Percentiles rank a stretch among this genome's conserved stretches.
These are phyloP conservation scores for Oehlia diaphana DNA, from an alignment of 192 early-diverging fungal genomes.

Conservation along the genomic window DNA sequence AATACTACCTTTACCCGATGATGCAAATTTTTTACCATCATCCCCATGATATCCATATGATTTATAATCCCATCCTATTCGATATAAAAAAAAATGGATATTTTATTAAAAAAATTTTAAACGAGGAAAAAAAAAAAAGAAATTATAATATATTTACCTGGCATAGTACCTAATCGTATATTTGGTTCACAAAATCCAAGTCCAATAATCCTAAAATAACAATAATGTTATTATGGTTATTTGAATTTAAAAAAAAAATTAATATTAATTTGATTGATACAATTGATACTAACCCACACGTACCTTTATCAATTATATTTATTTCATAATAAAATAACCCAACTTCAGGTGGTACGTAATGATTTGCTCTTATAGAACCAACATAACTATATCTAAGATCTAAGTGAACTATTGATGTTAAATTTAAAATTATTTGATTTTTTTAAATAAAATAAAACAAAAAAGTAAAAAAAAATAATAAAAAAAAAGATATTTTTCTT, in stretches of 20 bases:
- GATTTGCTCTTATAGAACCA: background rate
- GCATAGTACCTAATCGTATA: background rate
- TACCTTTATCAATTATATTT: background rate
- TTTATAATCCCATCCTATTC: slow-evolving; percentile 78
- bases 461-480: too few relatives aligned
- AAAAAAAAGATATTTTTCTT: too few relatives aligned
- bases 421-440: too few relatives aligned
- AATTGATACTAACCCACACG: background rate
- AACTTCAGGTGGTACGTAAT: background rate
- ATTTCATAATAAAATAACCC: background rate
- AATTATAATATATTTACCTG: background rate
- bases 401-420: background rate
- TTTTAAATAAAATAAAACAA: too few relatives aligned
- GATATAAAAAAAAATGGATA: background rate
- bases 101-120: background rate
- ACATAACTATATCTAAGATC: background rate
- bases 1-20: background rate
- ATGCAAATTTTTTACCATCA: slow-evolving; percentile 1
- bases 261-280: background rate
- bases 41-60: slow-evolving; percentile 98
- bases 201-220: background rate
- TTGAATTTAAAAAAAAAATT: background rate
- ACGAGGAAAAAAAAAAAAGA: background rate
- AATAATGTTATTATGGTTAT: too few relatives aligned
- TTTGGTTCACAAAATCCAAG: background rate